Percentiles rank a stretch among this genome's conserved stretches.
Conservation (phyloP, 2,329 filamentous ascomycete genomes). For the Xylaria digitata region DNA sequence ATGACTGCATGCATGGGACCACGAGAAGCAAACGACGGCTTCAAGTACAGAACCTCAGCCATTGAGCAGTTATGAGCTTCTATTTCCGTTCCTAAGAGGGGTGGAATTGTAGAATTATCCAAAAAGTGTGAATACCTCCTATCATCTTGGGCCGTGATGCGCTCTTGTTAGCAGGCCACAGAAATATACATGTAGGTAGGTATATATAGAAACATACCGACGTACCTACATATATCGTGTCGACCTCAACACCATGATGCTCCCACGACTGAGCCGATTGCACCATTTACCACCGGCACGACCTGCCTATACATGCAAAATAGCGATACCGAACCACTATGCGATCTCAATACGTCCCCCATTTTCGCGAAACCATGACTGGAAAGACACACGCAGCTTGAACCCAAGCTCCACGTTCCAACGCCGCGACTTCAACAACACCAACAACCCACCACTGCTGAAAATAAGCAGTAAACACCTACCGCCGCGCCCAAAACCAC, state of each 20-base stretch:
- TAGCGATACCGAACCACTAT: neutral
- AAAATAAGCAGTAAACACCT: slow-evolving; percentile 64
- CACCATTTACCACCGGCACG: slow-evolving; percentile 16
- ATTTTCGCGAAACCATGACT: neutral
- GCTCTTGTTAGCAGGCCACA: neutral
- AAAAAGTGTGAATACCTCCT: neutral
- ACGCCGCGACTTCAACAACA: slow-evolving; percentile 47
- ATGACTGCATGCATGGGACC: neutral
- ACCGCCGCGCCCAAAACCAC: slow-evolving; percentile 77
- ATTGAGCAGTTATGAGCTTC: neutral
- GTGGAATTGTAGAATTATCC: too few species aligned
- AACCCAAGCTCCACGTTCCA: neutral
- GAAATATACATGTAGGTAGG: too few species aligned
- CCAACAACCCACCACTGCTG: slow-evolving; percentile 45
- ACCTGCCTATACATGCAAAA: slow-evolving; percentile 8
- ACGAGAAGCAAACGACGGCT: neutral
- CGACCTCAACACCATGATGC: slow-evolving; percentile 12
- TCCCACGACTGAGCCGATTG: neutral
- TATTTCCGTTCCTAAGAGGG: too few species aligned
- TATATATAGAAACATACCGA: too few species aligned
- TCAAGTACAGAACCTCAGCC: neutral
- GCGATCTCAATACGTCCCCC: too few species aligned
- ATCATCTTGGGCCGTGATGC: neutral
- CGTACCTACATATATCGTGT: neutral
- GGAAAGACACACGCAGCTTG: neutral